Evolutionary conservation across 163 green algal species (phyloP), one percentile per base, ranked within the genome.

Genomic region (Chlorella variabilis): DNA sequence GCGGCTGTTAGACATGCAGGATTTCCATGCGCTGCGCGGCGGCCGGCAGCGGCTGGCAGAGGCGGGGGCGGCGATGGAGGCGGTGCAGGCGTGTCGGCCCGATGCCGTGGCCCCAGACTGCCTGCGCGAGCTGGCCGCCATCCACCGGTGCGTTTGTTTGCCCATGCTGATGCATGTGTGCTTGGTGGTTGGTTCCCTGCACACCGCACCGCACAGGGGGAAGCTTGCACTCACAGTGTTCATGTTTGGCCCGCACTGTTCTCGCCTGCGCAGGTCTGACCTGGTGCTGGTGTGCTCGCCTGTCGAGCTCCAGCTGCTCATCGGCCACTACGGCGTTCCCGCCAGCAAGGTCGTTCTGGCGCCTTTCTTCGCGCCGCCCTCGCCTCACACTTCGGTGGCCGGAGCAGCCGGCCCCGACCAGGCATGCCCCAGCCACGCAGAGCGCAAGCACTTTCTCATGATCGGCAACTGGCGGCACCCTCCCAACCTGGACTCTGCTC

Each of bases 1-100:
- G 59, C 69, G 87, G 4, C 74, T 94, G 4, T 81, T 95, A 1
- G 91, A 95, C 81, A 93, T 91, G 86, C 90, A 92, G 63, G 91
- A 95, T 70, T 49, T 90, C 20, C 90, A 94, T 71, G 84, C 78
- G 20, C 74, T 95, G 33, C 56, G 90, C n/a, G 38, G 63, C 41
- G 71, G 34, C 17, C 85, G 71, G 33, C 68, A 63, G 84, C 58
- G 23, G 59, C 25, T 71, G 23, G 83, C 69, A 13, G 34, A 39
- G 49, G 29, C 49, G 69, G 59, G 38, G 3, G 68, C 76, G 5
- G 29, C 65, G 21, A 29, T 87, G 42, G 21, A 15, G 4, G 84
- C 83, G 4, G 74, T 89, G 48, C 33, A 90, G 34, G 51, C 69
- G 9, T 38, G 62, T 38, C 54, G 59, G 17, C 90, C 91, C 23